Evolutionary conservation across 306 rosid species (phyloP).

Genomic region (Cicer arietinum): DNA sequence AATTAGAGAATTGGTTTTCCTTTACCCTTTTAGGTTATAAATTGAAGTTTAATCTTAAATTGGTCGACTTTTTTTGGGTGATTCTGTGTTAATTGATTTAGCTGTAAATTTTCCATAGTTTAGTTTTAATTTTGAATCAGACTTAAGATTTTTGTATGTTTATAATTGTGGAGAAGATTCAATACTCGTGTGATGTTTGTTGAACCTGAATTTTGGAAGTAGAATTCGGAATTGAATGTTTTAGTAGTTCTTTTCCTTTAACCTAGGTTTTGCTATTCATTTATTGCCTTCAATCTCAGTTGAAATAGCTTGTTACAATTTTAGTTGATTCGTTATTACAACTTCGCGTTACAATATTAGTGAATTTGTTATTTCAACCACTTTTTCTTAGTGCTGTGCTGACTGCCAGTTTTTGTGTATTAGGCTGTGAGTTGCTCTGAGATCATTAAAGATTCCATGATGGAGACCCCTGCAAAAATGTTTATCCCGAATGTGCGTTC

Average conservation of each 20-base stretch:
- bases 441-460: conserved; percentile 49
- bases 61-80: not conserved
- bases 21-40: not conserved
- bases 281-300: not conserved
- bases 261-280: conserved; percentile 12
- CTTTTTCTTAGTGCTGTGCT: conserved; percentile 13
- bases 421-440: conserved; percentile 70
- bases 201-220: conserved; percentile 33
- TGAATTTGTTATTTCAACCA: not conserved
- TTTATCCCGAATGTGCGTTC: conserved; percentile 74
- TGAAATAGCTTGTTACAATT: not conserved
- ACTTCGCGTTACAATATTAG: not conserved
- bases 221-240: conserved; percentile 30
- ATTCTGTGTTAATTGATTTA: not conserved
- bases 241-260: not conserved
- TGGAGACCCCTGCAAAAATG: conserved; percentile 54
- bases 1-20: not conserved
- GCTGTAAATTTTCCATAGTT: conserved; percentile 29
- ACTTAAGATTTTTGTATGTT: not conserved
- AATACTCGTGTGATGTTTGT: conserved; percentile 7
- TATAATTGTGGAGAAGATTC: conserved; percentile 33
- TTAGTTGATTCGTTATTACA: not conserved
- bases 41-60: conserved; percentile 5
- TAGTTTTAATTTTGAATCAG: conserved; percentile 9
- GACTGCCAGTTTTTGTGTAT: conserved; percentile 16